phyloP scores from a whole-genome alignment of 2,329 filamentous ascomycete species.

The Hysterium pulicare region DNA sequence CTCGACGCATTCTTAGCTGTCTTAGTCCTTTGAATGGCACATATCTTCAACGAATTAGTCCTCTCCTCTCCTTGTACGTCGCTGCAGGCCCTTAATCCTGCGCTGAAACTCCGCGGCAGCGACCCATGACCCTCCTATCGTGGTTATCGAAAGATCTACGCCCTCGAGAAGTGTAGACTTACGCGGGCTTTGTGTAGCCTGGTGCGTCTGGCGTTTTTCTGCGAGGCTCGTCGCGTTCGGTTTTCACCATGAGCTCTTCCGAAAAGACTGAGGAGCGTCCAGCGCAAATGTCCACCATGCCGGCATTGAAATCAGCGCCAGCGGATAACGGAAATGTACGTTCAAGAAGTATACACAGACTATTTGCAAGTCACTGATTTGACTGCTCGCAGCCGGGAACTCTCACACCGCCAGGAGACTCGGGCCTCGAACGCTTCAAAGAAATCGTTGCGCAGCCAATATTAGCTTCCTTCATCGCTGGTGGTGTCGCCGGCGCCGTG shows the following conservation, averaged over 20 bases:
- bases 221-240: slow-evolving; percentile 7
- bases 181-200: slow-evolving; percentile 11
- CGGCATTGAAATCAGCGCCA: slow-evolving; percentile 15
- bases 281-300: slow-evolving; percentile 16
- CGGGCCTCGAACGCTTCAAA: slow-evolving; percentile 23
- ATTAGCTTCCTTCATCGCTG: slow-evolving; percentile 86
- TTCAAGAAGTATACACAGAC: background rate
- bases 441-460: slow-evolving; percentile 71
- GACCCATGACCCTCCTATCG: slow-evolving; percentile 30
- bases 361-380: slow-evolving; percentile 12
- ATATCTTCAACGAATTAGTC: slow-evolving; percentile 15
- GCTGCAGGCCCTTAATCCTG: slow-evolving; percentile 15
- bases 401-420: slow-evolving; percentile 13
- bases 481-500: slow-evolving; percentile 92
- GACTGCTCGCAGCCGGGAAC: slow-evolving; percentile 10
- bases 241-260: slow-evolving; percentile 17
- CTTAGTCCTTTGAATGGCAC: slow-evolving; percentile 31
- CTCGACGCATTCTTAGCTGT: no score
- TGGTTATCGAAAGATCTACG: slow-evolving; percentile 16
- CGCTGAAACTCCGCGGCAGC: slow-evolving; percentile 9
- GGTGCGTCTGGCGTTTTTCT: slow-evolving; percentile 7
- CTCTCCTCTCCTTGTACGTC: slow-evolving; percentile 11
- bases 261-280: slow-evolving; percentile 17
- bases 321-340: slow-evolving; percentile 19
- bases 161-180: slow-evolving; percentile 21